Evolutionary conservation across 2,329 filamentous ascomycete species (phyloP), one percentile per base, ranked within the genome.

Genomic region (Pseudogymnoascus sp.): DNA sequence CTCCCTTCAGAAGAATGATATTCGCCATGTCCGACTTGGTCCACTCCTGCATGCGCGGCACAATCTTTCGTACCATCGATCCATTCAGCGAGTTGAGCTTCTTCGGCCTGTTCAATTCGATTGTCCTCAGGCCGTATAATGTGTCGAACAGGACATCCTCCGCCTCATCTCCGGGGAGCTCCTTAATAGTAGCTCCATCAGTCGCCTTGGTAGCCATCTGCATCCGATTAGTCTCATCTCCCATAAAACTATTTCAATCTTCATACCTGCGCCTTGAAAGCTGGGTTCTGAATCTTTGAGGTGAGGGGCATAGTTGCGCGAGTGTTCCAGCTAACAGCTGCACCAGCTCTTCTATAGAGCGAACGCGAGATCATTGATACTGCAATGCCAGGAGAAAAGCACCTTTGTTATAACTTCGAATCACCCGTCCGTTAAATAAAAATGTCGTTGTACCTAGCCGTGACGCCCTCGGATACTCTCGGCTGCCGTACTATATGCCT

Each of bases 41-140:
- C 92, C 92, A 99, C 79, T 97, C 93, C 70, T 90, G 80, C 71
- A 99, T 75, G 62, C 94, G 84, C 20, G 93, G 92, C 54, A 91
- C 79, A 68, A 99, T 97, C 78, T 99, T 97, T 69, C 90, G 85
- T 65, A 88, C 89, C 95, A 99, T 99, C 62, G 92, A 97, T 59
- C 81, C 89, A 74, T 95, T 92, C 67, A 99, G 84, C 25, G 93
- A 89, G 76, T 99, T 97, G 73, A 91, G 82, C 78, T 97, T 96
- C 71, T 83, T 81, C 5, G 93, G 94, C 62, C 94, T 87, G 79
- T 99, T 99, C 67, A 99, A 88, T 77, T 96, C 89, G 71, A 99
- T 87, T 67, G 88, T 91, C 65, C 94, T 90, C 58, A 97, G 83
- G 65, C 94, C 94, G 75, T 94, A 96, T 69, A 88, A 81, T 71